Evolutionary conservation across 2,329 filamentous ascomycete species (phyloP).

Genomic region (Stachybotrys chlorohalonatus): DNA sequence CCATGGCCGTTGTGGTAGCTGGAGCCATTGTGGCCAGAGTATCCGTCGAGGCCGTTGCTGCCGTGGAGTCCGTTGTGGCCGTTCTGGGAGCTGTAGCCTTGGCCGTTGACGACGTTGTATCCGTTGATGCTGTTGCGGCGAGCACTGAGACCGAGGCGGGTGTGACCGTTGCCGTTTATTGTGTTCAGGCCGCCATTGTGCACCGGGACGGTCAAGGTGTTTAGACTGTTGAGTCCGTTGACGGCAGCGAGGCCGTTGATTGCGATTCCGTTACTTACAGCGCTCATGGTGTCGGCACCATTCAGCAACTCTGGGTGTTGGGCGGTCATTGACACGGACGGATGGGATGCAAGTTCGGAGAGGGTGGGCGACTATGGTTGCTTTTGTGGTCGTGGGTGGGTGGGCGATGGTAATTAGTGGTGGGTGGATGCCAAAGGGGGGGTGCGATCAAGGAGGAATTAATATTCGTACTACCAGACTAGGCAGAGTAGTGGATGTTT

Average conservation of each 20-base stretch:
- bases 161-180: background rate
- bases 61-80: slow-evolving; percentile 7
- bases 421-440: too few relatives aligned
- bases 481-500: background rate
- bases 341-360: background rate
- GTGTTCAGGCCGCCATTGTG: background rate
- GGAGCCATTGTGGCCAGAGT: slow-evolving; percentile 13
- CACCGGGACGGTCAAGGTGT: background rate
- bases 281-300: slow-evolving; percentile 3
- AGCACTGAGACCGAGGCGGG: slow-evolving; percentile 1
- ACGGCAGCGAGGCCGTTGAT: too few relatives aligned
- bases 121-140: slow-evolving; percentile 11
- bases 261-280: background rate
- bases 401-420: background rate
- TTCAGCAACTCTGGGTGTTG: slow-evolving; percentile 20
- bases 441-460: too few relatives aligned
- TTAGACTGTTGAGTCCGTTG: background rate
- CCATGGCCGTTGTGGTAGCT: slow-evolving; percentile 25
- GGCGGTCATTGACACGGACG: slow-evolving; percentile 9
- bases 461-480: background rate
- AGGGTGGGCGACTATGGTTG: background rate
- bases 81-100: slow-evolving; percentile 3
- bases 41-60: slow-evolving; percentile 8
- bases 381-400: background rate
- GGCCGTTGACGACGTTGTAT: slow-evolving; percentile 7